phyloP scores from a whole-genome alignment of 257 asterid species.

The Hygrophila difformis region DNA sequence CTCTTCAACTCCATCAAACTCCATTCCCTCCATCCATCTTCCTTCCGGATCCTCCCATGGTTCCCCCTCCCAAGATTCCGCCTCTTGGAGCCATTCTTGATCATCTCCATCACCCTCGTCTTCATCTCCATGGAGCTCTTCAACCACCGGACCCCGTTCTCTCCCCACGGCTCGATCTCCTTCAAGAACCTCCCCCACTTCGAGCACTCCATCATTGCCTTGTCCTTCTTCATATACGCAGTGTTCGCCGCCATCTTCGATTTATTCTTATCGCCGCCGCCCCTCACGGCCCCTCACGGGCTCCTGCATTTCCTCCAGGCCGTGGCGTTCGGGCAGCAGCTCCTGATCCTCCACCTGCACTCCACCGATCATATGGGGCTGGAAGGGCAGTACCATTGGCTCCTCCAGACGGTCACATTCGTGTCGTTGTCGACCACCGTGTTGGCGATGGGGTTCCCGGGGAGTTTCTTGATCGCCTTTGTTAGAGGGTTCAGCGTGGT shows the following conservation, averaged over 20 bases:
- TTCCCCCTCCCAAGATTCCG: conserved; percentile 40
- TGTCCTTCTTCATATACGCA: conserved; percentile 55
- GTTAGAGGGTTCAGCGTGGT: conserved; percentile 39
- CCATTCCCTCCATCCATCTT: conserved; percentile 42
- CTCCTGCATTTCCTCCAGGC: conserved; percentile 54
- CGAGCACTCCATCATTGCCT: conserved; percentile 73
- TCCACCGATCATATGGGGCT: conserved; percentile 75
- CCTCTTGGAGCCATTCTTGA: conserved; percentile 46
- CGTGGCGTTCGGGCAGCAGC: conserved; percentile 56
- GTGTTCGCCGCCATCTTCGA: conserved; percentile 42
- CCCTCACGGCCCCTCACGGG: conserved; percentile 26
- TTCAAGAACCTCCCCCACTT: conserved; percentile 47
- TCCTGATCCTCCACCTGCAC: conserved; percentile 68
- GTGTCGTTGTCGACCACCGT: conserved; percentile 37
- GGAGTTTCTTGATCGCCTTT: conserved; percentile 56
- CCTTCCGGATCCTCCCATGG: conserved; percentile 62
- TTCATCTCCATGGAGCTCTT: conserved; percentile 49
- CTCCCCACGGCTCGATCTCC: conserved; percentile 43
- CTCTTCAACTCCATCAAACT: conserved; percentile 54
- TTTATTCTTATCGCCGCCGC: conserved; percentile 25
- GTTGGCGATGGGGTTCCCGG: conserved; percentile 27
- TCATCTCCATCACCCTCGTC: conserved; percentile 28
- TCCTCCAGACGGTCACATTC: conserved; percentile 46
- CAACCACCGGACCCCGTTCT: conserved; percentile 27
- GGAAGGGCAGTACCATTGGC: conserved; percentile 85